A percentile compares a stretch with the other conserved stretches of the same genome.
Conservation (phyloP, 148 eudicot genomes). For the Spergularia bocconei region DNA sequence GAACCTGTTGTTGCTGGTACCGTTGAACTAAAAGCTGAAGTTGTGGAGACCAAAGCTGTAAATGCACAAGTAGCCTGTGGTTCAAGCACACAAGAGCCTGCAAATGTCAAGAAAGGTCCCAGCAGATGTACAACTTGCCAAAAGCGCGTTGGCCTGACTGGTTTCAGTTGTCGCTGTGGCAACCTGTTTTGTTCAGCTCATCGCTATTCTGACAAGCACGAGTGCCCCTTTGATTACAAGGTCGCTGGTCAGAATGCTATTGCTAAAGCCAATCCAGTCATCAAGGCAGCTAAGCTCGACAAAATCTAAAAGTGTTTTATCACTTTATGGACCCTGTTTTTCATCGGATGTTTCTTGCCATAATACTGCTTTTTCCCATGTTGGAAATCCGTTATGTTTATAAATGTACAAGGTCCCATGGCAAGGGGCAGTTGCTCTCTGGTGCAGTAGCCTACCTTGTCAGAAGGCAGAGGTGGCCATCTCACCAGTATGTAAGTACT, state of each 20-base stretch:
- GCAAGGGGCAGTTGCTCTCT: slow-evolving; percentile 20
- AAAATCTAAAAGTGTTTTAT: slow-evolving; percentile 29
- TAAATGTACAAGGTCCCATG: slow-evolving; percentile 21
- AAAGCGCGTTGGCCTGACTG: slow-evolving; percentile 43
- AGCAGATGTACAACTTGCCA: slow-evolving; percentile 35
- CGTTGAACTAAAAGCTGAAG: slow-evolving; percentile 15
- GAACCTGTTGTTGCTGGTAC: slow-evolving; percentile 13
- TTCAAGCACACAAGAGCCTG: slow-evolving; percentile 14
- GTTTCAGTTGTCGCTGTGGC: slow-evolving; percentile 44
- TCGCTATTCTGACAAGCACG: slow-evolving; percentile 44
- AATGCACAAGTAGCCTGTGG: slow-evolving; percentile 13
- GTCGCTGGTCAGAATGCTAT: slow-evolving; percentile 30
- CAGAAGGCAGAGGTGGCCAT: slow-evolving; percentile 2
- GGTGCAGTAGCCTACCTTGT: slow-evolving; percentile 14
- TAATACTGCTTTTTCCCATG: slow-evolving; percentile 23
- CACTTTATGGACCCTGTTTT: no score
- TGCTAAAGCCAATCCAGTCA: slow-evolving; percentile 41
- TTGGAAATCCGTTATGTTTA: slow-evolving; percentile 19
- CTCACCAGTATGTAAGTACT: slow-evolving; percentile 25
- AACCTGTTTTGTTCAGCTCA: slow-evolving; percentile 40
- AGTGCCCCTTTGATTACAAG: slow-evolving; percentile 35
- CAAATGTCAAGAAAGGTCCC: slow-evolving; percentile 30
- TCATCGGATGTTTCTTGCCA: slow-evolving; percentile 9
- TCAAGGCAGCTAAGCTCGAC: slow-evolving; percentile 49
- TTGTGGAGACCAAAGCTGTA: slow-evolving; percentile 12